Percentiles rank a stretch among this genome's conserved stretches.
phyloP scores from a whole-genome alignment of 371 early-diverging fungal species.

The Paraphysoderma sedebokerense region DNA sequence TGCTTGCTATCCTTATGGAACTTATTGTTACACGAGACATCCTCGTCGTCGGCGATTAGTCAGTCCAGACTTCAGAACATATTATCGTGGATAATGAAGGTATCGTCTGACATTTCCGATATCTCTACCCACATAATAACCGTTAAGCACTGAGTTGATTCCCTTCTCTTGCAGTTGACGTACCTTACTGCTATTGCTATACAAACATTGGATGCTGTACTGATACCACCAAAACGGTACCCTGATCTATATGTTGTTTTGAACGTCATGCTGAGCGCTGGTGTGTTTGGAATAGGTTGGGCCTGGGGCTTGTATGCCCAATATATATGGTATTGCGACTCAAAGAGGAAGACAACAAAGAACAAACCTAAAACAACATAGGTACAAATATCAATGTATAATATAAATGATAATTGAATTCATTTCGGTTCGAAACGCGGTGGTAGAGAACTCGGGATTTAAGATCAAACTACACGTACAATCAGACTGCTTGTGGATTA shows the following conservation, averaged over 20 bases:
- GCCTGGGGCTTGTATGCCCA: no score
- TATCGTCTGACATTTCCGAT: not conserved
- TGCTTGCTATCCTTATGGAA: constrained; percentile 45
- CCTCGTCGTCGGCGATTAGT: constrained; percentile 4
- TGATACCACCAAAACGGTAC: constrained; percentile 43
- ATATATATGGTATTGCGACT: no score
- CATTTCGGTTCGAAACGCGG: no score
- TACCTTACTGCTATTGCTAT: constrained; percentile 21
- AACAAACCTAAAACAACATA: no score
- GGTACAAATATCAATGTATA: no score
- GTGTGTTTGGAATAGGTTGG: constrained; percentile 37
- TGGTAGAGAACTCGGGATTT: no score
- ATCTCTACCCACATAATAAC: not conserved
- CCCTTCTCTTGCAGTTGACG: constrained; percentile 21
- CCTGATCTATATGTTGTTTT: constrained; percentile 67
- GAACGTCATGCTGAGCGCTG: constrained; percentile 52
- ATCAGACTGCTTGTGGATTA: no score
- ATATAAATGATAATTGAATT: no score
- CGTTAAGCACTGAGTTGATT: not conserved
- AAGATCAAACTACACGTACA: no score
- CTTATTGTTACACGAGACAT: constrained; percentile 17
- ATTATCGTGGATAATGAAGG: not conserved
- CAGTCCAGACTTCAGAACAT: not conserved
- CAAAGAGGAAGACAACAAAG: no score
- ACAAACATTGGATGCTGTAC: constrained; percentile 33